phyloP scores from a whole-genome alignment of 768 basidiomycete species.

The Pleurotus pulmonarius region DNA sequence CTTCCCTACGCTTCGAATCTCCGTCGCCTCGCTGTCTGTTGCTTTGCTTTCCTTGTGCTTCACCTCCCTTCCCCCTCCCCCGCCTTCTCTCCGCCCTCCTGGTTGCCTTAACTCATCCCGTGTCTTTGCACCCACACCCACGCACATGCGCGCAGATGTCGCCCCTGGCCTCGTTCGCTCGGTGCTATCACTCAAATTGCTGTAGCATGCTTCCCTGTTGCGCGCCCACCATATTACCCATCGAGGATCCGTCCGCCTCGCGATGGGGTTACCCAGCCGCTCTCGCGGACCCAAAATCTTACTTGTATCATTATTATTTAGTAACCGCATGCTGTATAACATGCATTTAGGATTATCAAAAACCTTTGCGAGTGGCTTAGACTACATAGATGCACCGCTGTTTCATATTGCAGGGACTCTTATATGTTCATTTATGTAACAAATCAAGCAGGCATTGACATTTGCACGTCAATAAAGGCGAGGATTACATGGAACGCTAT shows the following conservation, averaged over 20 bases:
- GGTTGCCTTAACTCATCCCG: too few species aligned
- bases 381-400: too few species aligned
- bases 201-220: too few species aligned
- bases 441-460: too few species aligned
- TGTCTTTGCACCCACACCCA: not conserved
- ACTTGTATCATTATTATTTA: constrained; percentile 10
- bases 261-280: not conserved
- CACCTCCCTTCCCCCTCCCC: not conserved
- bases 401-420: too few species aligned
- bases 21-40: constrained; percentile 6
- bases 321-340: constrained; percentile 7
- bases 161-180: not conserved
- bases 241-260: not conserved
- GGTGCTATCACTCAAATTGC: not conserved
- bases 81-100: not conserved
- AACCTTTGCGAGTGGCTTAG: not conserved
- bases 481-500: too few species aligned
- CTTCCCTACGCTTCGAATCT: not conserved
- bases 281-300: not conserved
- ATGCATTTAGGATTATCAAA: not conserved
- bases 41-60: not conserved
- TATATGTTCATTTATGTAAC: too few species aligned
- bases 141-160: not conserved
- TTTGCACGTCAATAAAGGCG: too few species aligned
- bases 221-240: not conserved